These are phyloP conservation scores for Setaria viridis DNA, from an alignment of 202 grass and related monocot species.

Conservation along the genomic window DNA sequence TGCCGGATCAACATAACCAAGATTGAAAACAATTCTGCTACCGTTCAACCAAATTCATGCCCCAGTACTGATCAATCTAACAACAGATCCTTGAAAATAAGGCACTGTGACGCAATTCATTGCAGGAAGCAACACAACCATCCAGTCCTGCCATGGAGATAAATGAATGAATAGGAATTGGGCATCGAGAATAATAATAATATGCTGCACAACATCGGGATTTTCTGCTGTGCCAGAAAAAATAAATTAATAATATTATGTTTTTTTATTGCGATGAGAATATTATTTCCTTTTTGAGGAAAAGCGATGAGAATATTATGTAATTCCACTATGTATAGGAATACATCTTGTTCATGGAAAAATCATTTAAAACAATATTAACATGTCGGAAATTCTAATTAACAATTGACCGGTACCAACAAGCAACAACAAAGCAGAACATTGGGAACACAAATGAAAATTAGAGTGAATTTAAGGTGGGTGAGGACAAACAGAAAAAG, in stretches of 20 bases:
- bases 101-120: slow-evolving; percentile 10
- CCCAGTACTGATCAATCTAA: neutral
- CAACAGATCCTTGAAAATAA: slow-evolving; percentile 21
- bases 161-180: neutral
- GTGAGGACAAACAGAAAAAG: no score
- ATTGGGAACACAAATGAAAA: no score
- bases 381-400: no score
- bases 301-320: neutral
- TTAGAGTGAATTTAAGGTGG: no score
- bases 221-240: neutral
- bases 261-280: neutral
- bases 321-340: neutral
- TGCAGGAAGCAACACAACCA: slow-evolving; percentile 33
- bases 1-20: slow-evolving; percentile 40
- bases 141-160: slow-evolving; percentile 42
- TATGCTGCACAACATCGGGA: neutral
- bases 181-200: neutral
- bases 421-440: no score
- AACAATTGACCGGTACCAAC: no score
- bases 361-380: neutral
- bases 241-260: slow-evolving; percentile 28
- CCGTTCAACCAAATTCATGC: neutral
- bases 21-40: neutral
- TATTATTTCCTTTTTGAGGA: neutral
- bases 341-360: neutral